Percentiles rank a stretch among this genome's conserved stretches.
Conservation (phyloP, 139 green algal genomes). For the Raphidocelis subcapitata region DNA sequence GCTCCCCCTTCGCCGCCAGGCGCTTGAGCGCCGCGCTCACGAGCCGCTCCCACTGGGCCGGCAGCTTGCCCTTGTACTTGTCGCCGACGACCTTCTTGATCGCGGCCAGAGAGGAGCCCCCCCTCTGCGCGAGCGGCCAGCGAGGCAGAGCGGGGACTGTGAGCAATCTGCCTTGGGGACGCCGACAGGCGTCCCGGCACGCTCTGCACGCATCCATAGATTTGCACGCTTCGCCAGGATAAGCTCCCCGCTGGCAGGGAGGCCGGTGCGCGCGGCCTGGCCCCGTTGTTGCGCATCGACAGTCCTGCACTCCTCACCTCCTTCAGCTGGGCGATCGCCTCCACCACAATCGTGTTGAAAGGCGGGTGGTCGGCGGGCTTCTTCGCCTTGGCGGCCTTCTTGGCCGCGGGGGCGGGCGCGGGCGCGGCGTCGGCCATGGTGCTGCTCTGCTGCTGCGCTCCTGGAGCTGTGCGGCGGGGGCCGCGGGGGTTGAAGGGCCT, state of each 20-base stretch:
- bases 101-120: slow-evolving; percentile 61
- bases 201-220: neutral
- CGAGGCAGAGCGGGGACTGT: neutral
- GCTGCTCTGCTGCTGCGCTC: too few relatives aligned
- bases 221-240: neutral
- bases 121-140: slow-evolving; percentile 39
- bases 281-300: neutral
- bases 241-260: neutral
- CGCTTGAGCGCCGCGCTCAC: slow-evolving; percentile 6
- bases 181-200: neutral
- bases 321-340: slow-evolving; percentile 75
- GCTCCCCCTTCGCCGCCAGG: slow-evolving; percentile 17
- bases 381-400: slow-evolving; percentile 32
- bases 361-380: slow-evolving; percentile 34
- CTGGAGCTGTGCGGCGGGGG: too few relatives aligned
- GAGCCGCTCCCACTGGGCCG: slow-evolving; percentile 22
- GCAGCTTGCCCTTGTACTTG: slow-evolving; percentile 54
- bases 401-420: slow-evolving; percentile 14
- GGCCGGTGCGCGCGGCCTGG: neutral
- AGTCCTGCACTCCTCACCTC: slow-evolving; percentile 23
- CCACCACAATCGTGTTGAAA: slow-evolving; percentile 56
- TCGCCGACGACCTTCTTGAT: slow-evolving; percentile 81
- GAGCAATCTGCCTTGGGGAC: neutral
- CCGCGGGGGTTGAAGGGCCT: too few relatives aligned
- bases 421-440: slow-evolving; percentile 18